Evolutionary conservation across 2,329 filamentous ascomycete species (phyloP).

Genomic region (Xylariales sp.): DNA sequence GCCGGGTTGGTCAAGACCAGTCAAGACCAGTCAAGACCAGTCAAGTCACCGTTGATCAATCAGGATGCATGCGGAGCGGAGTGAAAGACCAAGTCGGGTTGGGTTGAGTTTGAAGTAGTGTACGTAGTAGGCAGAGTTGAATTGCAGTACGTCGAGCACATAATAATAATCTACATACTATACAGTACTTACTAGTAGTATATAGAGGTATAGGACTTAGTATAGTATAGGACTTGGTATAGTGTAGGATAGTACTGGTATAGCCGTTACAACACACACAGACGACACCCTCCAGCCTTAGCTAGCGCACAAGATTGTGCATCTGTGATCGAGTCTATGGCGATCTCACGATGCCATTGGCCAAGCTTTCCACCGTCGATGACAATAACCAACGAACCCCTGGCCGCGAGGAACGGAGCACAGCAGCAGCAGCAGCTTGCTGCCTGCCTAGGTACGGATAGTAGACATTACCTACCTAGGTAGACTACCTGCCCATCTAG

Average conservation of each 20-base stretch:
- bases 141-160: too few species aligned
- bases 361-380: conserved; percentile 8
- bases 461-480: too few species aligned
- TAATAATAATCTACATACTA: too few species aligned
- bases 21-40: not conserved
- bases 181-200: too few species aligned
- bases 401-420: conserved; percentile 35
- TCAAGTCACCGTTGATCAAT: conserved; percentile 16
- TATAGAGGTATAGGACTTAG: not conserved
- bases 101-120: too few species aligned
- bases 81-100: conserved; percentile 21
- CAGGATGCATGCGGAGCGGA: conserved; percentile 31
- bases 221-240: not conserved
- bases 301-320: conserved; percentile 8
- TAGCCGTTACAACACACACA: not conserved
- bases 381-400: conserved; percentile 21
- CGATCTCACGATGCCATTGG: conserved; percentile 36
- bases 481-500: too few species aligned
- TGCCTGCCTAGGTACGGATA: not conserved
- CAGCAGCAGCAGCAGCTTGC: conserved; percentile 27
- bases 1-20: conserved; percentile 9
- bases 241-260: too few species aligned
- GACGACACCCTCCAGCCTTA: conserved; percentile 12
- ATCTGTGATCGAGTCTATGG: conserved; percentile 25
- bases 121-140: too few species aligned